Evolutionary conservation across 805 yeast genomes (phyloP).

Genomic region (Hanseniaspora hatyaiensis): DNA sequence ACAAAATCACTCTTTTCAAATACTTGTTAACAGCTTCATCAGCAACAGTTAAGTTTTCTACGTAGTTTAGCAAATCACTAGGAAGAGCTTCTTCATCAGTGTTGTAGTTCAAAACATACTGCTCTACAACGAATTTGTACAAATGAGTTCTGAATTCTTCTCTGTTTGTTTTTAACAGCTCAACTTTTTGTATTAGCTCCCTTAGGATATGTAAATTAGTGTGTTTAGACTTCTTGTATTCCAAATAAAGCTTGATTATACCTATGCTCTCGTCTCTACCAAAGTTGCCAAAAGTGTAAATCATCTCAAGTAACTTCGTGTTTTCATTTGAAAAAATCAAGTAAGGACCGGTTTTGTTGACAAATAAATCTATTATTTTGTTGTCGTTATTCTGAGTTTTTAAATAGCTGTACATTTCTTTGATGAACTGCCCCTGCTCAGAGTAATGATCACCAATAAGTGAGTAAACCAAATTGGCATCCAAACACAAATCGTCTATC

Average conservation of each 20-base stretch:
- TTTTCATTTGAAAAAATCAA: slow-evolving; percentile 44
- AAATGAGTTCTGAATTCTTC: not conserved
- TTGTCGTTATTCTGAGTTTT: slow-evolving; percentile 47
- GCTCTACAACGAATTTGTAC: slow-evolving; percentile 12
- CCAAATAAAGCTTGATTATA: not conserved
- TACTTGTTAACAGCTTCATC: slow-evolving; percentile 5
- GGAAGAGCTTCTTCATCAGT: not conserved
- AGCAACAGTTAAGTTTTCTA: slow-evolving; percentile 15
- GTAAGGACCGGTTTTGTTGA: slow-evolving; percentile 57
- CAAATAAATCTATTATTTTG: slow-evolving; percentile 49
- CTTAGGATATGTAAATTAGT: not conserved
- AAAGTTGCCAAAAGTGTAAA: slow-evolving; percentile 27
- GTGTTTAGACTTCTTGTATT: not conserved
- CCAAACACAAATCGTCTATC: not conserved
- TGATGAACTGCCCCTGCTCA: slow-evolving; percentile 39
- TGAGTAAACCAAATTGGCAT: slow-evolving; percentile 1
- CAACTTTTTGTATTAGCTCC: slow-evolving; percentile 1
- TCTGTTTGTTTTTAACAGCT: not conserved
- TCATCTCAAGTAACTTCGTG: slow-evolving; percentile 29
- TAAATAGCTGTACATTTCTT: slow-evolving; percentile 50
- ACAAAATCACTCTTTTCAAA: slow-evolving; percentile 3
- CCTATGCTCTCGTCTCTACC: not conserved
- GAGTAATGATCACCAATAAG: slow-evolving; percentile 3
- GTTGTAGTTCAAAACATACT: slow-evolving; percentile 4
- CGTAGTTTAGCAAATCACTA: not conserved